Percentiles rank a stretch among this genome's conserved stretches.
phyloP scores from a whole-genome alignment of 2,329 filamentous ascomycete genomes.

The Xylariaceae sp. region DNA sequence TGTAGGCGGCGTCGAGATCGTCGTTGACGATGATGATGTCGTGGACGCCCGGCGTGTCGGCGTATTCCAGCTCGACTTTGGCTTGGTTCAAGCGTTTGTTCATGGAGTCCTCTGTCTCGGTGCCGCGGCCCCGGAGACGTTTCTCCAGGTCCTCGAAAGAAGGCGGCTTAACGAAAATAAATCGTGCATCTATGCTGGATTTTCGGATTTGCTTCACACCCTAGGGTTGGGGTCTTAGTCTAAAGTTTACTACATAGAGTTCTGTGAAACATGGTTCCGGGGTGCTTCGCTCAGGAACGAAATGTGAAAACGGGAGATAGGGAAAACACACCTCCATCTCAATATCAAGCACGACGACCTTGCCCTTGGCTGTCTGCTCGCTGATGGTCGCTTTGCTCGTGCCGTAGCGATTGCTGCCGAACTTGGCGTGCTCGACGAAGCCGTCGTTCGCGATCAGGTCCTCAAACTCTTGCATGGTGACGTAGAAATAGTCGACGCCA shows the following conservation, averaged over 20 bases:
- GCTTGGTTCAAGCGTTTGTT: slow-evolving; percentile 68
- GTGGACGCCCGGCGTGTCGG: slow-evolving; percentile 62
- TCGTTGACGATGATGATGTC: slow-evolving; percentile 65
- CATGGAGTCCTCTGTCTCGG: slow-evolving; percentile 72
- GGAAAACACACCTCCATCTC: slow-evolving; percentile 75
- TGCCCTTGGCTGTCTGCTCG: slow-evolving; percentile 66
- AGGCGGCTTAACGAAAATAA: slow-evolving; percentile 81
- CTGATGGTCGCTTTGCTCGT: slow-evolving; percentile 77
- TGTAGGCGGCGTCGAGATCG: slow-evolving; percentile 48
- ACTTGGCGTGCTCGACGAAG: slow-evolving; percentile 83
- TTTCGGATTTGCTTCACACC: slow-evolving; percentile 91
- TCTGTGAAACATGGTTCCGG: no score
- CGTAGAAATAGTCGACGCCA: slow-evolving; percentile 79
- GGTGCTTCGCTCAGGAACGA: no score
- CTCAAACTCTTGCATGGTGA: slow-evolving; percentile 62
- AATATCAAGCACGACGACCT: slow-evolving; percentile 83
- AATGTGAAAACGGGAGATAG: background rate
- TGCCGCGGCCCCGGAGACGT: slow-evolving; percentile 69
- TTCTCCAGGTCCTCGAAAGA: slow-evolving; percentile 69
- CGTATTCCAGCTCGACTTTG: slow-evolving; percentile 68
- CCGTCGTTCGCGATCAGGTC: slow-evolving; percentile 62
- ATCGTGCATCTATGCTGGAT: slow-evolving; percentile 64
- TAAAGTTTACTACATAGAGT: slow-evolving; percentile 1
- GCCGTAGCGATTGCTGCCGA: slow-evolving; percentile 83
- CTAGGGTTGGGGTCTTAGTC: slow-evolving; percentile 20